phyloP scores from a whole-genome alignment of 495 filamentous ascomycete genomes.

The Xylaria cubensis region DNA sequence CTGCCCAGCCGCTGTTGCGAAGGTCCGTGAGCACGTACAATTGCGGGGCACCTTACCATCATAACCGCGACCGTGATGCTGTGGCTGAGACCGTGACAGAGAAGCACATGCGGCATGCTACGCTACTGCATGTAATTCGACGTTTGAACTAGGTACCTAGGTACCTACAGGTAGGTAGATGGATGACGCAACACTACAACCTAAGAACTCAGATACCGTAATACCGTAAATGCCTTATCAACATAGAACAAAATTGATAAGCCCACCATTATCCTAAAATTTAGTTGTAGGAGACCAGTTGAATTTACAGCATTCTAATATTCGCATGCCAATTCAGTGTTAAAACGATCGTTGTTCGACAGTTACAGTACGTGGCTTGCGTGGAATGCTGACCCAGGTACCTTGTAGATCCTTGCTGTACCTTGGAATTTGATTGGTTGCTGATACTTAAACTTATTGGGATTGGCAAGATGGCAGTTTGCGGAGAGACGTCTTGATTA shows the following conservation, averaged over 20 bases:
- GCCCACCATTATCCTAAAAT: not conserved
- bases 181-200: constrained; percentile 8
- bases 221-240: not conserved
- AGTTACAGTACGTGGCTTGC: not conserved
- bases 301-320: not conserved
- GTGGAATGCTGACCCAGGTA: not conserved
- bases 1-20: not conserved
- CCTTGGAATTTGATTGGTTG: not conserved
- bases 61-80: not conserved
- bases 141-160: not conserved
- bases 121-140: constrained; percentile 14
- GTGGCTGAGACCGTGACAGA: constrained; percentile 4
- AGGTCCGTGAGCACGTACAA: not conserved
- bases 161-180: too few relatives aligned
- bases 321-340: not conserved
- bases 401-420: not conserved
- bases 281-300: not conserved
- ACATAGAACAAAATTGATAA: not conserved
- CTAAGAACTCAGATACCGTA: not conserved
- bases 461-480: not conserved
- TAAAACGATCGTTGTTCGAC: not conserved
- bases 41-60: constrained; percentile 6
- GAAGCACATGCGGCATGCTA: not conserved
- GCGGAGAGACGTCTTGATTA: not conserved
- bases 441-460: not conserved